phyloP scores from a whole-genome alignment of 2,329 filamentous ascomycete species.

The Calonectria honghensis region DNA sequence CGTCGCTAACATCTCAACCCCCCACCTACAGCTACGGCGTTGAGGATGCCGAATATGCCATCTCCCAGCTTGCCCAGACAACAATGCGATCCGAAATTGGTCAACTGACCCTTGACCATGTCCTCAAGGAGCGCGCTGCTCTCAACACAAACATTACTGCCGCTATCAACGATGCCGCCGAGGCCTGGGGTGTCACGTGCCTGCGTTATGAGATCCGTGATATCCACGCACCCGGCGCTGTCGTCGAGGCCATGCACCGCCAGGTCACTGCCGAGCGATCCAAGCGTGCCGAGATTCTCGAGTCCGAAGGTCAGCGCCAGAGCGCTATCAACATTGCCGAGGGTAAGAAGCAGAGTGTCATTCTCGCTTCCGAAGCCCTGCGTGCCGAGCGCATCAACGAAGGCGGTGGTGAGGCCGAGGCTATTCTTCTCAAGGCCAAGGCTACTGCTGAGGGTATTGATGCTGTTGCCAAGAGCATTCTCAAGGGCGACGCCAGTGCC shows the following conservation, averaged over 20 bases:
- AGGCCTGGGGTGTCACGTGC: conserved; percentile 97
- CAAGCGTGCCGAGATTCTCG: conserved; percentile 97
- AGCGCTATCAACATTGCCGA: conserved; percentile 99
- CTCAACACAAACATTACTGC: conserved; percentile 99
- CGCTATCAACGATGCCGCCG: conserved; percentile 97
- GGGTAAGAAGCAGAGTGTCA: conserved; percentile 97
- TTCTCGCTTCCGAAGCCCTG: conserved; percentile 94
- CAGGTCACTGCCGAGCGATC: conserved; percentile 98
- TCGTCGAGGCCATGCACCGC: conserved; percentile 98
- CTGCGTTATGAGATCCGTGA: conserved; percentile 98
- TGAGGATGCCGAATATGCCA: conserved; percentile 98
- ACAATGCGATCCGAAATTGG: conserved; percentile 99
- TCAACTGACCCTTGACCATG: conserved; percentile 96
- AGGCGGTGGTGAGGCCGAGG: conserved; percentile 94
- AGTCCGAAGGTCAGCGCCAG: conserved; percentile 97
- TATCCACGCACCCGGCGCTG: conserved; percentile 94
- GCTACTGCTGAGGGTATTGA: conserved; percentile 94
- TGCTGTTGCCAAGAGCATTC: conserved; percentile 85
- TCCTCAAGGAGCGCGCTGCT: conserved; percentile 95
- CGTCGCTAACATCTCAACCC: conserved; percentile 35
- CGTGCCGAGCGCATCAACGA: conserved; percentile 94
- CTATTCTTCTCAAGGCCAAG: conserved; percentile 88
- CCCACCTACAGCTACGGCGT: conserved; percentile 86
- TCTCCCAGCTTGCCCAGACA: conserved; percentile 97
- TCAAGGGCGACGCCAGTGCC: conserved; percentile 82